Conservation (phyloP, 495 filamentous ascomycete species). For the Tuber umbilicatum region DNA sequence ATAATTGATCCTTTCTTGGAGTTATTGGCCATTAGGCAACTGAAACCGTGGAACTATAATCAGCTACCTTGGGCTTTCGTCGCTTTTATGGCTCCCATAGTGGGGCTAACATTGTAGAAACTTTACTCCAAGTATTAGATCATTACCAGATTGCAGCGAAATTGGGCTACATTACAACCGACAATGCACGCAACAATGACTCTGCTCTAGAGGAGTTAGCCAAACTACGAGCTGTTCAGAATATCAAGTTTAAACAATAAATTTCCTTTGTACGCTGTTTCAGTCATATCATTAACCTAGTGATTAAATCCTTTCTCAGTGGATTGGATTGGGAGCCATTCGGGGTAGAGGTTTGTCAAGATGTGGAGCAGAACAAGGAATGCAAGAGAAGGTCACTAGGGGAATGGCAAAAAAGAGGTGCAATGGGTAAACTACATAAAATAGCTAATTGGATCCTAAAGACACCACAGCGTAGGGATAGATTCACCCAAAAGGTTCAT, state of each 20-base stretch:
- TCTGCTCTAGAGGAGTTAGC: neutral
- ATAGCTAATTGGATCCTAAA: neutral
- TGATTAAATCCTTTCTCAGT: neutral
- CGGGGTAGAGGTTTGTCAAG: neutral
- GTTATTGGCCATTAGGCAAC: slow-evolving; percentile 7
- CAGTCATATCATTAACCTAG: slow-evolving; percentile 4
- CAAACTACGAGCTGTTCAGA: neutral
- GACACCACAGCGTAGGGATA: neutral
- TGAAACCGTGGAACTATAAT: neutral
- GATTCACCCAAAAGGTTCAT: neutral
- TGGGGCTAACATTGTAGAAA: neutral
- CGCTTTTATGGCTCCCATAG: neutral
- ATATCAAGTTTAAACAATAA: neutral
- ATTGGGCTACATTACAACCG: neutral
- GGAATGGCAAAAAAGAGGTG: neutral
- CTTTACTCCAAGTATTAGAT: neutral
- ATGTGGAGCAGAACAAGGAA: neutral
- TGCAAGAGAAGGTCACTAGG: neutral
- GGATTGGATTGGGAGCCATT: neutral
- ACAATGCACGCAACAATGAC: slow-evolving; percentile 9
- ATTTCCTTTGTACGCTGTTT: neutral
- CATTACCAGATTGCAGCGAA: neutral
- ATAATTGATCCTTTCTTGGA: neutral
- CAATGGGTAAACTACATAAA: neutral
- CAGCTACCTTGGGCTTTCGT: neutral